Evolutionary conservation across 2,329 filamentous ascomycete species (phyloP).

Genomic region (Hymenoscyphus albidus): DNA sequence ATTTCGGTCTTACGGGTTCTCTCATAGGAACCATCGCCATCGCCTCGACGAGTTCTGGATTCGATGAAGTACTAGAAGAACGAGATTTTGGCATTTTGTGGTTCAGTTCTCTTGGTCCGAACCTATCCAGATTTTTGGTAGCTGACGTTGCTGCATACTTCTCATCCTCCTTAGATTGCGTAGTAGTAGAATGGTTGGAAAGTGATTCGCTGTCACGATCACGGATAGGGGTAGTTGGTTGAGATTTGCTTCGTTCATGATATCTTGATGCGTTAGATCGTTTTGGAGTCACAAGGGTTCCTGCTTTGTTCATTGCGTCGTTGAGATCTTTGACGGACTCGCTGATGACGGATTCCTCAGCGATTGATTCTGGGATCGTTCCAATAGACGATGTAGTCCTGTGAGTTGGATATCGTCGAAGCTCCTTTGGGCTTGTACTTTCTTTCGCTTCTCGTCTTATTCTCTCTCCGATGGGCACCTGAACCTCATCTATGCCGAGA

Average conservation of each 20-base stretch:
- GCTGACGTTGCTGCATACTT: neutral
- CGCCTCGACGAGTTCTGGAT: constrained; percentile 9
- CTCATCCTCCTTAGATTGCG: constrained; percentile 4
- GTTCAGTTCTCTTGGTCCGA: constrained; percentile 9
- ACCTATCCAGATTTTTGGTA: neutral
- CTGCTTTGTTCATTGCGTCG: constrained; percentile 24
- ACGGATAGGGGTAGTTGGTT: constrained; percentile 14
- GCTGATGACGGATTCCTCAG: constrained; percentile 14
- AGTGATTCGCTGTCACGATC: neutral
- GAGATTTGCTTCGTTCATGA: constrained; percentile 13
- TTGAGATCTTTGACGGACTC: constrained; percentile 20
- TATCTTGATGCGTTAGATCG: constrained; percentile 20
- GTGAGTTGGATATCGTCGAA: constrained; percentile 9
- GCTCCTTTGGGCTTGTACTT: constrained; percentile 11
- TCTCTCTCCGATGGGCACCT: constrained; percentile 34
- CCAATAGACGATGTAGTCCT: constrained; percentile 4
- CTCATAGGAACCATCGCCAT: constrained; percentile 21
- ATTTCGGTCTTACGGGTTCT: constrained; percentile 23
- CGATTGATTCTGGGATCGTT: constrained; percentile 10
- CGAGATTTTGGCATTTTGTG: constrained; percentile 14
- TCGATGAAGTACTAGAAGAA: constrained; percentile 17
- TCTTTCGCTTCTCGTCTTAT: constrained; percentile 22
- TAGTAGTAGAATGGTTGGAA: constrained; percentile 13
- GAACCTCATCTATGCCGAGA: constrained; percentile 18
- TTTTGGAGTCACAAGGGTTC: constrained; percentile 12